phyloP scores from a whole-genome alignment of 2,329 filamentous ascomycete species.

The Trichoderma gracile region DNA sequence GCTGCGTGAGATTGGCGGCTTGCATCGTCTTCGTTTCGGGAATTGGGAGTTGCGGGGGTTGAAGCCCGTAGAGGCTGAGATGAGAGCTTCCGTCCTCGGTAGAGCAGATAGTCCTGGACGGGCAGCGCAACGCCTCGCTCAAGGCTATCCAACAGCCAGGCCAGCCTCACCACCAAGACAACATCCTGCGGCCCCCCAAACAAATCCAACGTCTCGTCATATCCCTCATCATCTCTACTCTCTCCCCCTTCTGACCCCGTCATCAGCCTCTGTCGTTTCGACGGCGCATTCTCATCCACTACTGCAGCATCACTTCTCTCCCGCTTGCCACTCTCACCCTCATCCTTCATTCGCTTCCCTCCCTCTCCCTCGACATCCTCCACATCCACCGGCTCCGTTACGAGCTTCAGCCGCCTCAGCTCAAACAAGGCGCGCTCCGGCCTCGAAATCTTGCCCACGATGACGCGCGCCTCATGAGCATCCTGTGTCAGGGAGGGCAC shows the following conservation, averaged over 20 bases:
- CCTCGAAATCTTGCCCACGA: slow-evolving; percentile 72
- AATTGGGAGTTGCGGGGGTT: not conserved
- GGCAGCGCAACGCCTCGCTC: slow-evolving; percentile 48
- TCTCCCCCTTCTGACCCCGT: not conserved
- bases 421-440: slow-evolving; percentile 75
- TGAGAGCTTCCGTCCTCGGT: slow-evolving; percentile 47
- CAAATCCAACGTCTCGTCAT: not conserved
- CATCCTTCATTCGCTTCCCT: not conserved
- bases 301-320: not conserved
- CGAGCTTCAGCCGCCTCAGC: slow-evolving; percentile 66
- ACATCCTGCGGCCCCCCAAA: slow-evolving; percentile 27
- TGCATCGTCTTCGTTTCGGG: not conserved
- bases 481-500: slow-evolving; percentile 70
- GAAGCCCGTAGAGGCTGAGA: not conserved
- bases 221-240: not conserved
- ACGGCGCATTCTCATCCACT: not conserved
- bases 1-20: no score
- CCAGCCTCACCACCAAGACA: slow-evolving; percentile 58
- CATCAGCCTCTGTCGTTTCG: slow-evolving; percentile 30
- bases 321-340: not conserved
- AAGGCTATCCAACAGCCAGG: slow-evolving; percentile 60
- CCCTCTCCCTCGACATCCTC: slow-evolving; percentile 12
- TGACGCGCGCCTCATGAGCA: slow-evolving; percentile 67
- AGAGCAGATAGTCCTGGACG: slow-evolving; percentile 54
- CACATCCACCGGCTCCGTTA: slow-evolving; percentile 47